phyloP scores from a whole-genome alignment of 2,329 filamentous ascomycete genomes.

The Clarireedia homoeocarpa region DNA sequence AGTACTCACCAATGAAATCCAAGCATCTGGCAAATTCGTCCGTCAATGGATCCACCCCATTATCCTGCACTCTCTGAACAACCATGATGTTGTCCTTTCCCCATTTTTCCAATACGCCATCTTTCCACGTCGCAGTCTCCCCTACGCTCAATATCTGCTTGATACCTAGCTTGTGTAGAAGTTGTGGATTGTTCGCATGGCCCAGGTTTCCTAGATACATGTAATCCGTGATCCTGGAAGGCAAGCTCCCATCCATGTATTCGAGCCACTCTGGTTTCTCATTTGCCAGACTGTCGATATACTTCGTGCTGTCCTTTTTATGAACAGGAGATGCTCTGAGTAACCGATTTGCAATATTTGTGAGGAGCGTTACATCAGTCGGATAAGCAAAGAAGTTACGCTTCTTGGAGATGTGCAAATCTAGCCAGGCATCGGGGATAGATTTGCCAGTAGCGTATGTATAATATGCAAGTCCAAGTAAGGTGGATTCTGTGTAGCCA shows the following conservation, averaged over 20 bases:
- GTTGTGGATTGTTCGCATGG: slow-evolving; percentile 87
- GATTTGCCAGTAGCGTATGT: slow-evolving; percentile 83
- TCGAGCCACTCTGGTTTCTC: slow-evolving; percentile 72
- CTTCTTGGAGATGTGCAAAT: slow-evolving; percentile 68
- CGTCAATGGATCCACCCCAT: slow-evolving; percentile 87
- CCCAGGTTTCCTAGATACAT: slow-evolving; percentile 93
- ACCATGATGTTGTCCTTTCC: slow-evolving; percentile 70
- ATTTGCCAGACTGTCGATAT: slow-evolving; percentile 45
- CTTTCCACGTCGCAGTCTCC: slow-evolving; percentile 75
- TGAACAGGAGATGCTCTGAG: slow-evolving; percentile 59
- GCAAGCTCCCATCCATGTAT: slow-evolving; percentile 81
- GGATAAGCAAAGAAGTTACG: slow-evolving; percentile 97
- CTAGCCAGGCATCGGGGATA: slow-evolving; percentile 79
- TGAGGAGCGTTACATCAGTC: slow-evolving; percentile 78
- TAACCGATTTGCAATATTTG: slow-evolving; percentile 66
- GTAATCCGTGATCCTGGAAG: slow-evolving; percentile 81
- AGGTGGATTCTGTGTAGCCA: slow-evolving; percentile 89
- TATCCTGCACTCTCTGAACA: slow-evolving; percentile 86
- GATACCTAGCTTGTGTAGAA: slow-evolving; percentile 75
- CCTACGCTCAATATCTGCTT: slow-evolving; percentile 85
- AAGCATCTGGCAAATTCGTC: slow-evolving; percentile 80
- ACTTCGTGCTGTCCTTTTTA: slow-evolving; percentile 41
- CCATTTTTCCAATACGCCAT: slow-evolving; percentile 64
- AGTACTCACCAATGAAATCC: slow-evolving; percentile 76
- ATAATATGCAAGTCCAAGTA: slow-evolving; percentile 84